Evolutionary conservation across 2,329 filamentous ascomycete species (phyloP).

Genomic region (Ascosphaera aggregata): DNA sequence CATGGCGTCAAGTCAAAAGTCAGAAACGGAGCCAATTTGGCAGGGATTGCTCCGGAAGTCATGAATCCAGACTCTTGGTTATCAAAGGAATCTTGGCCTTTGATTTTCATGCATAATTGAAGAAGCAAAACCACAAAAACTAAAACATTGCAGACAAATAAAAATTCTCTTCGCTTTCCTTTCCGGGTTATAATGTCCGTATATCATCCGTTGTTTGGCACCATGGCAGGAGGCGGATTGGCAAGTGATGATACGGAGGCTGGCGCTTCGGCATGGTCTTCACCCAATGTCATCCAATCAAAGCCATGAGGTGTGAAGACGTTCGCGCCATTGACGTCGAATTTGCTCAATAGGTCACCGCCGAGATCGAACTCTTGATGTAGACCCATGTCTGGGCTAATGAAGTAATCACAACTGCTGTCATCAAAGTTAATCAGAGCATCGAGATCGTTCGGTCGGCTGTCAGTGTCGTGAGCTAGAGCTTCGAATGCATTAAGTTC

Average conservation of each 20-base stretch:
- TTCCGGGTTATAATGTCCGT: no score
- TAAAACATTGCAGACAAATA: background rate
- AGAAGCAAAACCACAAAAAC: background rate
- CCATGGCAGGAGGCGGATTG: background rate
- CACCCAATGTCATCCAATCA: background rate
- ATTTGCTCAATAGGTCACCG: background rate
- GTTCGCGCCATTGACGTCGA: background rate
- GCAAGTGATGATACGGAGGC: background rate
- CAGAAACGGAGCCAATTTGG: background rate
- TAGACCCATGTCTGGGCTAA: conserved; percentile 9
- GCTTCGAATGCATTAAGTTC: conserved; percentile 18
- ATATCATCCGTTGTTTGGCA: background rate
- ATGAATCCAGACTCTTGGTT: no score
- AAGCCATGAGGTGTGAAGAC: background rate
- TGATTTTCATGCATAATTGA: no score
- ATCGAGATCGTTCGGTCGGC: conserved; percentile 23
- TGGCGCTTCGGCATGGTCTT: background rate
- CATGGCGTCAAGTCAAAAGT: background rate
- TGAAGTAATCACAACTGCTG: conserved; percentile 14
- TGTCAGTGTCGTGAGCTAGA: conserved; percentile 20
- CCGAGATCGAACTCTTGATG: background rate
- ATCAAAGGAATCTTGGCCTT: no score
- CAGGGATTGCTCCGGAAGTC: background rate
- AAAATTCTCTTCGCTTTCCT: no score
- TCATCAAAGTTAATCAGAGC: conserved; percentile 24